Base-by-base conservation (phyloP, 169 alveolate species). In the Cryptosporidium sp. region DNA sequence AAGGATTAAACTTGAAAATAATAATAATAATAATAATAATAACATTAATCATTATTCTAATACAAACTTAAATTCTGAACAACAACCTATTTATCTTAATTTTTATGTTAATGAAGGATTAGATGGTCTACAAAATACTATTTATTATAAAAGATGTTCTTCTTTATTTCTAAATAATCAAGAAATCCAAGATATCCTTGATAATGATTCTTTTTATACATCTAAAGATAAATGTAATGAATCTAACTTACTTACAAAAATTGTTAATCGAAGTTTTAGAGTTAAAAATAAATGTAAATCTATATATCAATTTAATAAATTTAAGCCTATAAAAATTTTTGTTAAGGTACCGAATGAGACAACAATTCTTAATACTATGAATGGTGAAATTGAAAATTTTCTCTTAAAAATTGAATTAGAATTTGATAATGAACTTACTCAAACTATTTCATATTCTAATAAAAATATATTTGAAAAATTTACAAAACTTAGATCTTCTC, bases 251-350 rank as follows among this genome's bases (percentile, higher is more conserved):
- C 69, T 73, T 5, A 73, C 48, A 0, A 73, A 73, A 58, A 73
- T 73, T 37, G 58, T 73, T 33, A 73, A 60, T 26, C 60, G 86
- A 23, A 73, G 58, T 26, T 73, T 73, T 42, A 23, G 86, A 37
- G 70, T 60, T 5, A 73, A 73, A 73, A 73, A 73, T 37, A 73
- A 73, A 26, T 73, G 86, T 23, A 73, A 73, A 60, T 73, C 86
- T 9, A 53, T 33, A 23, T 73, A 35, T 35, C 86, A 73, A 26
- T 73, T 26, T 26, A 73, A 44, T 42, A 73, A 60, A 58, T 73
- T 53, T 26, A 73, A 73, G 7, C 86, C 86, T 35, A 53, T 60
- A 18, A 73, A 60, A n/a, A 23, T 73, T 26, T 18, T 60, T 9
- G 39, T 73, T 23, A 73, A 60, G 53, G 52, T 73, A 29, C 86